Evolutionary conservation across 2,329 filamentous ascomycete genomes (phyloP).

Genomic region (Pestalotiopsis sp.): DNA sequence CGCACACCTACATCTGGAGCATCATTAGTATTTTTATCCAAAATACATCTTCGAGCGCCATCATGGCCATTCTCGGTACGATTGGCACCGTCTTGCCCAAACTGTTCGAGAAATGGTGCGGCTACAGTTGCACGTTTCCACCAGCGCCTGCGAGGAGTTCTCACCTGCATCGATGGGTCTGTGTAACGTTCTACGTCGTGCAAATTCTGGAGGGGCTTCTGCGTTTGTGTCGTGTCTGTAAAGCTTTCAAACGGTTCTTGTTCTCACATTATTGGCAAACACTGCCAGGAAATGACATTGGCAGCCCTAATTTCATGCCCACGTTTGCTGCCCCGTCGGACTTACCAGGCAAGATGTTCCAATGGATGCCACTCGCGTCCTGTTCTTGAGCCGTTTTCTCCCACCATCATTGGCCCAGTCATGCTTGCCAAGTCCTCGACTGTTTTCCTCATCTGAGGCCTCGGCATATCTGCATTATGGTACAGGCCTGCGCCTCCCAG

Average conservation of each 20-base stretch:
- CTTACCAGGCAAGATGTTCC: background rate
- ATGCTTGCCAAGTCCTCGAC: too few relatives aligned
- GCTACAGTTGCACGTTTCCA: conserved; percentile 8
- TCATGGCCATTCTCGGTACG: too few relatives aligned
- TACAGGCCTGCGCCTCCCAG: too few relatives aligned
- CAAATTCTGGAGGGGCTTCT: background rate
- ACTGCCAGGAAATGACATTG: background rate
- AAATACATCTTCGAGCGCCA: background rate
- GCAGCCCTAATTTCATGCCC: background rate
- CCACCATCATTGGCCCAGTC: too few relatives aligned
- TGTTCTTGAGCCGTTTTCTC: background rate
- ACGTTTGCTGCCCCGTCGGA: conserved; percentile 8
- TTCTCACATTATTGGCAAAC: background rate
- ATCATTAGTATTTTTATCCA: background rate
- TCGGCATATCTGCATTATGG: too few relatives aligned
- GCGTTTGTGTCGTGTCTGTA: conserved; percentile 10
- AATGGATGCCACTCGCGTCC: too few relatives aligned
- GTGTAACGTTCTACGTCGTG: conserved; percentile 3
- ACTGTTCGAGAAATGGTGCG: background rate
- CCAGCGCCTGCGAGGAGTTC: background rate
- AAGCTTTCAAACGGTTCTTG: background rate
- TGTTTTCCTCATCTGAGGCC: too few relatives aligned
- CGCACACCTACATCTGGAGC: background rate
- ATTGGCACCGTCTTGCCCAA: too few relatives aligned
- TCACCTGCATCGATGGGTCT: conserved; percentile 2